These are phyloP conservation scores for Cymbopogon flexuosus DNA, from an alignment of 202 grass and related monocot genomes.

Conservation along the genomic window DNA sequence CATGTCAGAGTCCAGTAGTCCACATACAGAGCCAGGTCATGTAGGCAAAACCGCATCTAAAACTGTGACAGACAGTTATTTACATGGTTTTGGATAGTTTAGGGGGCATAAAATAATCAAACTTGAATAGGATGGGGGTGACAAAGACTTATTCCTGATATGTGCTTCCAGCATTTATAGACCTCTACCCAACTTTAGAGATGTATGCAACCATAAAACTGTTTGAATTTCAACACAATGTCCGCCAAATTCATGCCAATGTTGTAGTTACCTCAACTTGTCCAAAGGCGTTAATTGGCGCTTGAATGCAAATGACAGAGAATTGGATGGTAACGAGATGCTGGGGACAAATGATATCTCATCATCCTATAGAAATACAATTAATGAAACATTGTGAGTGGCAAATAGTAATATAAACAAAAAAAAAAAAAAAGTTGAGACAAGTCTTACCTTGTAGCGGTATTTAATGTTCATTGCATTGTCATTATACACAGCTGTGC, in stretches of 20 bases:
- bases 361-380: conserved; percentile 57
- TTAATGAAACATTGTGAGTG: conserved; percentile 17
- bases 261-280: conserved; percentile 64
- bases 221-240: neutral
- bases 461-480: conserved; percentile 73
- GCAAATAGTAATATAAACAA: conserved; percentile 15
- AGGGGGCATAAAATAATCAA: neutral
- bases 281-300: conserved; percentile 70
- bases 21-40: neutral
- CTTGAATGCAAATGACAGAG: conserved; percentile 71
- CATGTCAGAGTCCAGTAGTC: neutral
- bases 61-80: neutral
- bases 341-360: conserved; percentile 77
- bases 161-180: neutral
- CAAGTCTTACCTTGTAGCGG: conserved; percentile 75
- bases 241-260: neutral
- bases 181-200: neutral
- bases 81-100: neutral
- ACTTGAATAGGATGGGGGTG: neutral
- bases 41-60: neutral
- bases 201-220: conserved; percentile 3
- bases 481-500: conserved; percentile 59
- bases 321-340: conserved; percentile 68
- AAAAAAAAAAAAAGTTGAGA: conserved; percentile 18
- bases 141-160: neutral